Evolutionary conservation across 176 grass and related monocot genomes (phyloP).

Genomic region (Eragrostis nindensis): DNA sequence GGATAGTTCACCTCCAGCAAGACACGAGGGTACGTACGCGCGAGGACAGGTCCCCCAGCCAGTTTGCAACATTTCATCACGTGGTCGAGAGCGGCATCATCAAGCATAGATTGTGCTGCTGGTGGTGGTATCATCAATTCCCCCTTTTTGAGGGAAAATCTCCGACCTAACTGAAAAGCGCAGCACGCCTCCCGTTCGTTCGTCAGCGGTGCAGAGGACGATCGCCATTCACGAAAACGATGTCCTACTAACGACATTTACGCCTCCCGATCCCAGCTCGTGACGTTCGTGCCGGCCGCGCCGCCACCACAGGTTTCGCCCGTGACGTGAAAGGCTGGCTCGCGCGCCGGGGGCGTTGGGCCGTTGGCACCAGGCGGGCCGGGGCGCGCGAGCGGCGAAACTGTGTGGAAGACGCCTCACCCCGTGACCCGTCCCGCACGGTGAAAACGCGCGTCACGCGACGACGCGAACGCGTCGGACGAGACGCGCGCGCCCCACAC

Average conservation of each 20-base stretch:
- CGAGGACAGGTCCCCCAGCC: not conserved
- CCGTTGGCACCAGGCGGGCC: too few relatives aligned
- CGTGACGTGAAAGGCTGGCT: not conserved
- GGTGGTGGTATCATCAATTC: not conserved
- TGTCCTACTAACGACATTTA: conserved; percentile 13
- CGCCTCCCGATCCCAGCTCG: not conserved
- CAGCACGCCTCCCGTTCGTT: too few relatives aligned
- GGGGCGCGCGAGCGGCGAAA: too few relatives aligned
- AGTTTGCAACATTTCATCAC: not conserved
- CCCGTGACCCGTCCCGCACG: not conserved
- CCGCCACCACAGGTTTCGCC: not conserved
- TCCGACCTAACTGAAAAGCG: not conserved
- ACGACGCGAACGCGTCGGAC: not conserved
- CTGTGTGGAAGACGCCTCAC: too few relatives aligned
- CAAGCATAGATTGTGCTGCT: not conserved
- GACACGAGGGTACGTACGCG: too few relatives aligned
- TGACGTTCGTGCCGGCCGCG: not conserved
- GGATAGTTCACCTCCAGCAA: too few relatives aligned
- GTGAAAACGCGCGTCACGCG: not conserved
- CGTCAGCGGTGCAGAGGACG: conserved; percentile 3
- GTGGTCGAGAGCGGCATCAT: not conserved
- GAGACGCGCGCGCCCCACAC: not conserved
- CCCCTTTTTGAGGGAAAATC: not conserved
- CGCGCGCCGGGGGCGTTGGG: too few relatives aligned
- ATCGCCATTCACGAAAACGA: conserved; percentile 10